Conservation (phyloP, 1,139 yeast species). For the Pichia sp. region DNA sequence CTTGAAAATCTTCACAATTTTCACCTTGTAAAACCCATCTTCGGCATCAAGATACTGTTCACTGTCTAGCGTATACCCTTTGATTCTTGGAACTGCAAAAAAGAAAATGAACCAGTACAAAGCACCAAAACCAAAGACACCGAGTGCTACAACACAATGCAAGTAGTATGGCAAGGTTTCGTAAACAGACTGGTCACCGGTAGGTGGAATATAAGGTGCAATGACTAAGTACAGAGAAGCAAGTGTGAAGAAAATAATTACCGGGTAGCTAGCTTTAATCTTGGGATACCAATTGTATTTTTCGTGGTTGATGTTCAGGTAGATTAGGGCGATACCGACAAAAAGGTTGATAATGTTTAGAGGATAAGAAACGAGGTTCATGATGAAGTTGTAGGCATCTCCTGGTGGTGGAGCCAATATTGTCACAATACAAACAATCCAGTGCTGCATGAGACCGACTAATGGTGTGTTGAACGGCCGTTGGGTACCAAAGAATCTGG, state of each 20-base stretch:
- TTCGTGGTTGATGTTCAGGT: not conserved
- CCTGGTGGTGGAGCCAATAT: conserved; percentile 1
- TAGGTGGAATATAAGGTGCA: not conserved
- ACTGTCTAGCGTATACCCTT: not conserved
- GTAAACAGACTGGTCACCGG: conserved; percentile 1
- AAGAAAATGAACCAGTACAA: not conserved
- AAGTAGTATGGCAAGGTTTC: not conserved
- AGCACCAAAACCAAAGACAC: not conserved
- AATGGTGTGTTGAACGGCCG: not conserved
- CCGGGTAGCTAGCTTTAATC: not conserved
- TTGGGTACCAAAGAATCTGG: not conserved
- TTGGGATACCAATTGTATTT: not conserved
- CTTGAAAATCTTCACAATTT: not conserved
- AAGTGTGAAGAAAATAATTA: not conserved
- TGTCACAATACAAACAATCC: not conserved
- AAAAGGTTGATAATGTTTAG: not conserved
- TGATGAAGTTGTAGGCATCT: not conserved
- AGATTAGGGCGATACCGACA: not conserved
- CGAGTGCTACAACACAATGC: not conserved
- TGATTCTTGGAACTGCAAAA: not conserved
- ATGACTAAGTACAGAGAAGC: not conserved
- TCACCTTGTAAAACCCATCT: not conserved
- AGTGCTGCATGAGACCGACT: not conserved
- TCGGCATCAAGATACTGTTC: not conserved
- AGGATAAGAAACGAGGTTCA: not conserved